Conservation (phyloP, 2,329 filamentous ascomycete genomes). For the Colletotrichum sp. region DNA sequence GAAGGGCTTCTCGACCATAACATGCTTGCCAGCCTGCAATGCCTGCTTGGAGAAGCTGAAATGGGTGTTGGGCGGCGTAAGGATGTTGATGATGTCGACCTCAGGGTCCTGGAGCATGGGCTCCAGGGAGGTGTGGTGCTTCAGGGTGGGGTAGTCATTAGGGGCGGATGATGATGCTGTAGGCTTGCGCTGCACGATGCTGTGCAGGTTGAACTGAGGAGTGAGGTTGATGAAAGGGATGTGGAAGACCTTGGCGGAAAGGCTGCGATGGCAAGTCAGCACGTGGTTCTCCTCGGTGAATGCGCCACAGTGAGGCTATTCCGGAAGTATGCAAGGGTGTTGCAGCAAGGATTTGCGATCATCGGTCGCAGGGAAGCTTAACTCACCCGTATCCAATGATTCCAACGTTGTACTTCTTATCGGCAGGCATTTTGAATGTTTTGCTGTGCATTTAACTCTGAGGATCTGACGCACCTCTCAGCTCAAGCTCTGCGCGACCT, state of each 20-base stretch:
- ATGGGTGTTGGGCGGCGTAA: constrained; percentile 75
- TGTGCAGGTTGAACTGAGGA: constrained; percentile 69
- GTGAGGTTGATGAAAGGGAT: constrained; percentile 77
- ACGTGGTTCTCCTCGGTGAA: not conserved
- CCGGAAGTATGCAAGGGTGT: not conserved
- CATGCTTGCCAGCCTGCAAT: constrained; percentile 75
- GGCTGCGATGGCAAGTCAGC: constrained; percentile 35
- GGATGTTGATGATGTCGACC: constrained; percentile 74
- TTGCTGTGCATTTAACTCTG: not conserved
- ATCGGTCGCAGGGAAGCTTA: not conserved
- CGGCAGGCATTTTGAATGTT: constrained; percentile 12
- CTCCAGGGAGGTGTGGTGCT: constrained; percentile 67
- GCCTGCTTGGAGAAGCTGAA: constrained; percentile 68
- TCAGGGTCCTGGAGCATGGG: constrained; percentile 68
- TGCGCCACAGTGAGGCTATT: not conserved
- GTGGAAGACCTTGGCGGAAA: constrained; percentile 80
- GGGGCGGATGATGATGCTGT: constrained; percentile 72
- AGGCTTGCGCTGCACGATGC: constrained; percentile 77
- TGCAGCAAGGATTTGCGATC: not conserved
- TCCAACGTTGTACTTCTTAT: constrained; percentile 53
- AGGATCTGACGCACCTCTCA: not conserved
- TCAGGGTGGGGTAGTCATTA: constrained; percentile 68
- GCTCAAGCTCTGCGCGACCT: not conserved
- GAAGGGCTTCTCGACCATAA: constrained; percentile 85
- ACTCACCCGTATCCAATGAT: constrained; percentile 57